Base-by-base conservation (phyloP, 805 yeast genomes). In the Saturnispora bothae region DNA sequence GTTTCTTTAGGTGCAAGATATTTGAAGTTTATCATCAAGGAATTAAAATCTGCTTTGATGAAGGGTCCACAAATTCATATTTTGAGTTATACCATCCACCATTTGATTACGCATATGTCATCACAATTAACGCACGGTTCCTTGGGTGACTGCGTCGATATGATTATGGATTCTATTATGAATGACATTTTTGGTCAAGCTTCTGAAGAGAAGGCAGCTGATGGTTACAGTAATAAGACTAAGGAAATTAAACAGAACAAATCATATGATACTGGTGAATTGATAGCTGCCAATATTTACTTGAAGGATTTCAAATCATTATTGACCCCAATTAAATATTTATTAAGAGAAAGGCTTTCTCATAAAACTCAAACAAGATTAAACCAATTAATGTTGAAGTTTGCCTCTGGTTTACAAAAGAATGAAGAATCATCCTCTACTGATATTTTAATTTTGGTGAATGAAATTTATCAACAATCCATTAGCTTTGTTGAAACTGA, bases 21-120 rank as follows among this genome's bases (percentile, higher is more conserved):
- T 53, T 61, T 89, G 43, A 67, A 69, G 39, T 85, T 86, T 52
- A 72, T 92, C 34, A 60, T 92, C 18, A 71, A 72, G 41, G 97
- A 92, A 53, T 66, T 92, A 50, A 76, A 72, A 46, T 60, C 79
- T 15, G 94, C 96, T 0, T 65, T 89, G 38, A 69, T 79, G 4
- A 68, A 94, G 52, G 98, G 98, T 19, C 83, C 95, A 12, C 97
- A 92, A 54, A 73, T 86, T 38, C 98, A 92, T 59, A 85, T 92
- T 42, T 71, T 92, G 49, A 85, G 96, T 51, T 92, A 65, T 60
- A 83, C 96, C 1, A 73, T 84, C 4, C 96, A 92, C 57, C 66
- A 76, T 34, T 60, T 89, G 28, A 59, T 92, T 38, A 71, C 71
- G 2, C 67, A 73, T 7, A 60, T 83, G 46, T 43, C 47, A 4